Base-by-base conservation (phyloP, 495 filamentous ascomycete species). In the Thozetella sp. region DNA sequence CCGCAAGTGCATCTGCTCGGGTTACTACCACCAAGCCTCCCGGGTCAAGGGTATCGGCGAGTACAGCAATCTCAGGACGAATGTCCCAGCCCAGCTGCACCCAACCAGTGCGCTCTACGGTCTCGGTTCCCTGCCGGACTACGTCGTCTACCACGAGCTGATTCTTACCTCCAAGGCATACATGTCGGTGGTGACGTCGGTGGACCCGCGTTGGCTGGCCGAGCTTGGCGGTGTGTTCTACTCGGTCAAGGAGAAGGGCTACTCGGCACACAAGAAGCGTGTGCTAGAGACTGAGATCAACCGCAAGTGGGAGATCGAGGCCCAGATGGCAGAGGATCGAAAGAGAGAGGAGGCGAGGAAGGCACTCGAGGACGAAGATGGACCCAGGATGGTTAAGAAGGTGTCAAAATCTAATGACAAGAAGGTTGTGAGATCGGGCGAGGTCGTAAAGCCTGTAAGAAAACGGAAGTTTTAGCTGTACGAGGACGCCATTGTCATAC, bases 161-260 rank as follows among this genome's bases (percentile, higher is more conserved):
- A 97, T 97, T 63, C 85, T 98, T 50, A 99, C 96, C 0, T 91
- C 87, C 54, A 97, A 97, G 70, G 96, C 98, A 75, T 99, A 98
- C 79, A 98, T 99, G 94, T 94, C 90, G 2, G 96, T 91, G 1
- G 96, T 99, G 25, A 99, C 96, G 4, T 86, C 93, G 0, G 95
- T 99, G 2, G 96, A 99, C 72, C 94, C 96, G 52, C 92, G 96
- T 66, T 99, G 96, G 96, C 87, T 99, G 64, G 96, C 96, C 17
- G 95, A 99, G 67, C 83, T 99, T 22, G 96, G 96, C 22, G 96
- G 93, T n/a, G 96, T 99, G 23, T 99, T 98, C 76, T 99, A 98
- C 77, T 93, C 90, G 13, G 86, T 98, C 69, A 97, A 97, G 76
- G 94, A 98, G 77, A 99, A 99, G 72, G 93, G 93, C 13, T 99